A percentile compares a stretch with the other conserved stretches of the same genome.
These are phyloP conservation scores for Podaxis pistillaris DNA, from an alignment of 768 basidiomycete species.

Conservation along the genomic window DNA sequence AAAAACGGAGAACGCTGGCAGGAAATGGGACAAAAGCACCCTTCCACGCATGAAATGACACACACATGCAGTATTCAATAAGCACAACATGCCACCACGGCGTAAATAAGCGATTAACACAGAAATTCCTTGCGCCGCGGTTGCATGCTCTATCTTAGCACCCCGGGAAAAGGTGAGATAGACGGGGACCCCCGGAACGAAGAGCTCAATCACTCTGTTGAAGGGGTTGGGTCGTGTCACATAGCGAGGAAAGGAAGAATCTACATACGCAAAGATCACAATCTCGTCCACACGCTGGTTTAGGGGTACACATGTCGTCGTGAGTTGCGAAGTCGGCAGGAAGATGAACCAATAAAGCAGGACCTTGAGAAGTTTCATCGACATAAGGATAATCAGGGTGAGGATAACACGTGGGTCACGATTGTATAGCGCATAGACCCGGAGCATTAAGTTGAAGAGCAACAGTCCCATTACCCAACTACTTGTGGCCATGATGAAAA, in stretches of 20 bases:
- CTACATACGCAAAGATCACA: background rate
- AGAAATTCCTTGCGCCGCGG: background rate
- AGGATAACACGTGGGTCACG: background rate
- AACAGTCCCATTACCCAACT: background rate
- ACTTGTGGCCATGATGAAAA: background rate
- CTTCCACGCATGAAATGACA: background rate
- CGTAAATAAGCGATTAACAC: background rate
- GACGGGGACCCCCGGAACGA: background rate
- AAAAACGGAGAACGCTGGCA: background rate
- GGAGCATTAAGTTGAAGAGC: background rate
- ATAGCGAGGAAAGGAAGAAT: background rate
- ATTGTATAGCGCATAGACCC: background rate
- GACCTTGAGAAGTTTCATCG: background rate
- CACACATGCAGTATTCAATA: background rate
- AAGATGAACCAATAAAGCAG: background rate
- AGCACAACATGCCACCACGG: background rate
- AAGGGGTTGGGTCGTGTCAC: background rate
- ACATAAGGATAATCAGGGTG: background rate
- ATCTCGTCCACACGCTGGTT: background rate
- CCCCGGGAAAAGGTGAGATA: background rate
- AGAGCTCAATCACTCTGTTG: background rate
- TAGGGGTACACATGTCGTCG: background rate
- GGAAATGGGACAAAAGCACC: no score
- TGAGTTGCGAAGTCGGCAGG: background rate
- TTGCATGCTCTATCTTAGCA: background rate